Evolutionary conservation across 441 rosid species (phyloP).

Genomic region (Populus hybrid): DNA sequence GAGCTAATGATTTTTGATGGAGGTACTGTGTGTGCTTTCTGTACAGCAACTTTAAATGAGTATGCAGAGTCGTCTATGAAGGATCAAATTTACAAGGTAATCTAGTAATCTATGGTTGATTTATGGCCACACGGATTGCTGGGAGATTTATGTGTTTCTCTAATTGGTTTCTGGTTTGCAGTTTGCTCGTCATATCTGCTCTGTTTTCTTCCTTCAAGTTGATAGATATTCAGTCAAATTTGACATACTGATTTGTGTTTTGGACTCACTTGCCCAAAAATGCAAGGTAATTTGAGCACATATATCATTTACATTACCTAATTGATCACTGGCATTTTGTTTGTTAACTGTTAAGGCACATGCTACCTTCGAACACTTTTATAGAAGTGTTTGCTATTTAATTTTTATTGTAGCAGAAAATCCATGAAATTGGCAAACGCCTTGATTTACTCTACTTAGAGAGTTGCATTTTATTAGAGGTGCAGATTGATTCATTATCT

Average conservation of each 20-base stretch:
- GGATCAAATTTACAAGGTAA: slow-evolving; percentile 73
- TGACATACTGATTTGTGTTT: slow-evolving; percentile 39
- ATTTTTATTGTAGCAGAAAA: not conserved
- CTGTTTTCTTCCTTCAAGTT: slow-evolving; percentile 44
- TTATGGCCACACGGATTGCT: not conserved
- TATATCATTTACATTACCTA: not conserved
- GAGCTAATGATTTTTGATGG: slow-evolving; percentile 46
- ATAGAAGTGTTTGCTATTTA: not conserved
- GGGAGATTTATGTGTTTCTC: slow-evolving; percentile 1
- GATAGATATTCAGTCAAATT: slow-evolving; percentile 29
- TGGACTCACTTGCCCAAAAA: slow-evolving; percentile 45
- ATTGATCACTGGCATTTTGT: not conserved
- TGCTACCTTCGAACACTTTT: not conserved
- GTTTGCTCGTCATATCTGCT: slow-evolving; percentile 68
- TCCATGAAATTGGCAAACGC: not conserved
- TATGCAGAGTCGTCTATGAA: slow-evolving; percentile 54
- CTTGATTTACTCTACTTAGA: not conserved
- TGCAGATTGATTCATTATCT: not conserved
- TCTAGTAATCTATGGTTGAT: slow-evolving; percentile 37
- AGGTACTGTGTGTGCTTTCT: slow-evolving; percentile 48
- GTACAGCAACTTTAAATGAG: slow-evolving; percentile 42
- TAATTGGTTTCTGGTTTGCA: slow-evolving; percentile 35
- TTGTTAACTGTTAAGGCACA: not conserved
- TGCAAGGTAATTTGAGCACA: slow-evolving; percentile 51
- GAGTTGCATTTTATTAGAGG: not conserved